These are phyloP conservation scores for Amanita exitialis DNA, from an alignment of 768 basidiomycete genomes.

Conservation along the genomic window DNA sequence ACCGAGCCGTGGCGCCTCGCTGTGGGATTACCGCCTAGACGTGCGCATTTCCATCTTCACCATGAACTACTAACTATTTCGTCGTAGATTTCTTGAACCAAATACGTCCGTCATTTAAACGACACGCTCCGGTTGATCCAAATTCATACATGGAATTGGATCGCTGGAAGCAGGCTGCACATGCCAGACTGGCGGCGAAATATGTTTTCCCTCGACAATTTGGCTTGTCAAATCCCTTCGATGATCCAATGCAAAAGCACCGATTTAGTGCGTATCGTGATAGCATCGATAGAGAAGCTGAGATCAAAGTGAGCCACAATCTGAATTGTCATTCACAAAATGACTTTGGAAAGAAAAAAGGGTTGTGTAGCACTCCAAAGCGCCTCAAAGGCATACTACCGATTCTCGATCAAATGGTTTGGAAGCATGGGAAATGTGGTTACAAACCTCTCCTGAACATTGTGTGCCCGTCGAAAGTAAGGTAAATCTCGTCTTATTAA, in stretches of 20 bases:
- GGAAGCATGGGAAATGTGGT: constrained; percentile 58
- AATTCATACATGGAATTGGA: constrained; percentile 32
- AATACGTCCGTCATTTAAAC: constrained; percentile 34
- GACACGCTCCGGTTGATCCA: constrained; percentile 16
- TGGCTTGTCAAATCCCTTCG: constrained; percentile 53
- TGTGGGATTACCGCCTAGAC: constrained; percentile 59
- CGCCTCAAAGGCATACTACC: constrained; percentile 47
- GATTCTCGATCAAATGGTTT: constrained; percentile 50
- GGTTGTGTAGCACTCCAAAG: constrained; percentile 61
- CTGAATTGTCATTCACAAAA: neutral
- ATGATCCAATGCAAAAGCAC: constrained; percentile 10
- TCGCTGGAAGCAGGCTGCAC: constrained; percentile 31
- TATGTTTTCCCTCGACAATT: constrained; percentile 83
- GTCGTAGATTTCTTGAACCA: constrained; percentile 55
- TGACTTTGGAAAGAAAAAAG: constrained; percentile 21
- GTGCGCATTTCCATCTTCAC: constrained; percentile 28
- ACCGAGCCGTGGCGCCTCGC: constrained; percentile 38
- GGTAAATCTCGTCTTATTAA: neutral
- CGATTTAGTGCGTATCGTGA: constrained; percentile 31
- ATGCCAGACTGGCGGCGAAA: constrained; percentile 61
- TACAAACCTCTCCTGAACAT: constrained; percentile 56
- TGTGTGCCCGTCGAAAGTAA: constrained; percentile 73
- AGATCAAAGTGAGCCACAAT: constrained; percentile 47
- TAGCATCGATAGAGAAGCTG: constrained; percentile 51
- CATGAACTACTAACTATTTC: neutral